These are phyloP conservation scores for Primulina tabacum DNA, from an alignment of 257 asterid species.

Conservation along the genomic window DNA sequence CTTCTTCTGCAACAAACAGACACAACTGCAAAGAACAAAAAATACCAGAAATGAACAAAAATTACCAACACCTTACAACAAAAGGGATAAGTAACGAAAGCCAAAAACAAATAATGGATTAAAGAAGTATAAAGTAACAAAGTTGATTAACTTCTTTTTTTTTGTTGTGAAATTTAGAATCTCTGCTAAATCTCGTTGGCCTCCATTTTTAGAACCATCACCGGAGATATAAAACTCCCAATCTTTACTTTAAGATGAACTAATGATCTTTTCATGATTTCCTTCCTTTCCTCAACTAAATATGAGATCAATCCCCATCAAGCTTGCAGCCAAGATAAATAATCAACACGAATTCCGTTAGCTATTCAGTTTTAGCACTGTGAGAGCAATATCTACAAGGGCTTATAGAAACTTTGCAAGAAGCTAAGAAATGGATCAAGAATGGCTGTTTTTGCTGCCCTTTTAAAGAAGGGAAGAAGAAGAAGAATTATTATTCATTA, in stretches of 20 bases:
- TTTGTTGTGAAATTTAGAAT: conserved; percentile 13
- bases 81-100: not conserved
- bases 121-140: conserved; percentile 17
- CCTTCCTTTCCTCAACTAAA: not conserved
- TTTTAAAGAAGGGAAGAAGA: not conserved
- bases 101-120: not conserved
- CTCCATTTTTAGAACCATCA: conserved; percentile 37
- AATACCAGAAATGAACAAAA: not conserved
- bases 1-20: conserved; percentile 1
- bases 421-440: not conserved
- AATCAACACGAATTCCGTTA: not conserved
- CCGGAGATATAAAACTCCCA: conserved; percentile 26
- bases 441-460: not conserved
- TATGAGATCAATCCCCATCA: not conserved
- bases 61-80: conserved; percentile 5
- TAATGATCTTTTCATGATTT: not conserved
- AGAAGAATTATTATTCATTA: not conserved
- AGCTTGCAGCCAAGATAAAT: not conserved
- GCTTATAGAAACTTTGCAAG: not conserved
- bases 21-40: conserved; percentile 27
- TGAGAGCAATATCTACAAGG: not conserved
- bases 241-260: conserved; percentile 22
- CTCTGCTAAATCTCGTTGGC: conserved; percentile 49
- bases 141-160: conserved; percentile 3
- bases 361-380: not conserved